phyloP scores from a whole-genome alignment of 805 yeast genomes.

The Ogataea sp. region DNA sequence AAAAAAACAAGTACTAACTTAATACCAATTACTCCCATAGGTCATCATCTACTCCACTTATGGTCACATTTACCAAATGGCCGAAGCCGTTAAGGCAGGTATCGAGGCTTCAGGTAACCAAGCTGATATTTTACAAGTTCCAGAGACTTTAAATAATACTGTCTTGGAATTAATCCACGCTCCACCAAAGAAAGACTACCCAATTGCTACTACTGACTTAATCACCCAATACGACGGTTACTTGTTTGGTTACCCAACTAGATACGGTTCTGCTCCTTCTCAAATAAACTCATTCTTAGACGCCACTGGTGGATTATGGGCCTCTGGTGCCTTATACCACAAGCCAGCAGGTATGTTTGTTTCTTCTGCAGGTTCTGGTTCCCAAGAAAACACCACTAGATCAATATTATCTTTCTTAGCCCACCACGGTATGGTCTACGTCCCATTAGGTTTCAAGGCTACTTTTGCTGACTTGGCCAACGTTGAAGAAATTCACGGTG shows the following conservation, averaged over 20 bases:
- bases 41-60: constrained; percentile 66
- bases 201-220: constrained; percentile 53
- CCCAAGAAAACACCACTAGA: constrained; percentile 67
- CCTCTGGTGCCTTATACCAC: constrained; percentile 59
- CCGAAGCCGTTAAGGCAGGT: constrained; percentile 62
- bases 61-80: constrained; percentile 66
- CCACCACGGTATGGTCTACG: constrained; percentile 75
- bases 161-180: constrained; percentile 52
- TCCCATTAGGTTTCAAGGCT: constrained; percentile 69
- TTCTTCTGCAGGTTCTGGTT: constrained; percentile 78
- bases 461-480: constrained; percentile 46
- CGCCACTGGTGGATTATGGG: constrained; percentile 76
- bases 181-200: constrained; percentile 53
- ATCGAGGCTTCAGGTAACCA: constrained; percentile 57
- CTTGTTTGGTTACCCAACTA: constrained; percentile 79
- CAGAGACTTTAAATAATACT: constrained; percentile 64
- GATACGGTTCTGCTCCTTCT: constrained; percentile 76
- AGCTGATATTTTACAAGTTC: constrained; percentile 67
- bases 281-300: constrained; percentile 76
- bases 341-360: constrained; percentile 70
- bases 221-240: constrained; percentile 67
- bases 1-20: no score
- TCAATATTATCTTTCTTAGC: constrained; percentile 56
- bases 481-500: constrained; percentile 65
- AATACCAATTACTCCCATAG: constrained; percentile 1